Conservation (phyloP, 2,329 filamentous ascomycete genomes). For the Monosporascus sp. region DNA sequence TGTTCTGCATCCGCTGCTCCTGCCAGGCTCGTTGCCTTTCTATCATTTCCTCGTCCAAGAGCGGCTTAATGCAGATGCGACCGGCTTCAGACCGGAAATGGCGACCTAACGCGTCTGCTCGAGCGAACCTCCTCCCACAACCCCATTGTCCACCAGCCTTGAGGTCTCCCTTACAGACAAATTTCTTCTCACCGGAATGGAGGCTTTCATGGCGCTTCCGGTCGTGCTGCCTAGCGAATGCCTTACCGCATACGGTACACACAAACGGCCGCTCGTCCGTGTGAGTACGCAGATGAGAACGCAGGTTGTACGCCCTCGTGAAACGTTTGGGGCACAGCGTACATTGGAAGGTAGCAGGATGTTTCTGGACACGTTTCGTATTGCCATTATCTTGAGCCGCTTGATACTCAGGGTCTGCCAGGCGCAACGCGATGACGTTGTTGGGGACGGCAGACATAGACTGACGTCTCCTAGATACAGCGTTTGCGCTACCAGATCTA, state of each 20-base stretch:
- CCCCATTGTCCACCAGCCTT: constrained; percentile 84
- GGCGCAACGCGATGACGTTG: constrained; percentile 73
- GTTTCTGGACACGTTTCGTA: constrained; percentile 87
- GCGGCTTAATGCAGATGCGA: constrained; percentile 92
- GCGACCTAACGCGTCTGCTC: constrained; percentile 87
- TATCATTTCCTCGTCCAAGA: constrained; percentile 87
- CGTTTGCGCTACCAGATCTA: constrained; percentile 41
- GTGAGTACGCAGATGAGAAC: constrained; percentile 91
- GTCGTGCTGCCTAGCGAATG: constrained; percentile 95
- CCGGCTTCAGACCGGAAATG: constrained; percentile 96
- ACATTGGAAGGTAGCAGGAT: constrained; percentile 96
- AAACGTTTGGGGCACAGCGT: constrained; percentile 91
- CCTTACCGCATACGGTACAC: constrained; percentile 94
- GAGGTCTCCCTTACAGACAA: constrained; percentile 89
- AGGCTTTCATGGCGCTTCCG: constrained; percentile 94
- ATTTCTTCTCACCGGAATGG: constrained; percentile 97
- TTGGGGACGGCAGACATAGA: constrained; percentile 60
- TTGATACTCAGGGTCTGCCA: constrained; percentile 84
- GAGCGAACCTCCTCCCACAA: constrained; percentile 86
- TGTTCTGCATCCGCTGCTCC: constrained; percentile 63
- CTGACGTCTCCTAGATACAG: constrained; percentile 49
- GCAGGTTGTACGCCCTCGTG: constrained; percentile 91
- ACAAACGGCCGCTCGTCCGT: constrained; percentile 97
- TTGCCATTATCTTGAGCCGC: constrained; percentile 56
- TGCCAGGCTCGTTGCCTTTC: constrained; percentile 73